Base-by-base conservation (phyloP, 2,329 filamentous ascomycete genomes). In the Berkeleyomyces basicola region DNA sequence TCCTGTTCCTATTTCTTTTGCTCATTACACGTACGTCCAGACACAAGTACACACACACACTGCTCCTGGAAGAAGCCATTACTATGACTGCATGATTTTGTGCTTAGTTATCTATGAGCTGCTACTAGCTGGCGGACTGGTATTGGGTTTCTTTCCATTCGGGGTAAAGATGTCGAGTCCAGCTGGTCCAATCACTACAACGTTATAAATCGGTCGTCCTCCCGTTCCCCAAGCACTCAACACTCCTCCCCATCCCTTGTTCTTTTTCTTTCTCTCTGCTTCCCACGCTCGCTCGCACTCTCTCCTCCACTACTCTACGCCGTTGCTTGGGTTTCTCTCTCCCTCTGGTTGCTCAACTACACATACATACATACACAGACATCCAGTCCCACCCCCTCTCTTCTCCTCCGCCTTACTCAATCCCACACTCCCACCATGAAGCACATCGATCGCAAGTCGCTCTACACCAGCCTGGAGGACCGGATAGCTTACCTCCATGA, bases 401-500 rank as follows among this genome's bases (percentile, higher is more conserved):
- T 6, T 40, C 11, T 23, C 11, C 14, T 16, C 37, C 23, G 23
- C 23, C 23, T 23, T 43, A 3, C 5, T 3, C 57, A 49, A n/a
- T 42, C n/a, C 1, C 23, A 36, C 16, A 7, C n/a, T 4, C 16
- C 7, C n/a, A 55, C 69, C 16, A 75, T 75, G 69, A 76, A 83
- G 70, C 85, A 88, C 68, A 78, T 90, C 67, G 81, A 86, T 71
- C 82, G 86, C 53, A 82, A 84, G 71, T 82, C 85, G 49, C 76
- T 90, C 4, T 89, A 89, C 72, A 87, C 83, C 33, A 82, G 81
- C 67, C 77, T 90, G 14, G 84, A 88, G 66, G 79, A 82, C 0
- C 78, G 87, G 59, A 81, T 90, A 64, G 80, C 81, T 60, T 90
- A 90, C 66, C 78, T 90, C 1, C 86, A 89, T 68, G 83, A 82